A percentile compares a stretch with the other conserved stretches of the same genome.
phyloP scores from a whole-genome alignment of 1,284 basidiomycete species.

The Trichosporon sp. region DNA sequence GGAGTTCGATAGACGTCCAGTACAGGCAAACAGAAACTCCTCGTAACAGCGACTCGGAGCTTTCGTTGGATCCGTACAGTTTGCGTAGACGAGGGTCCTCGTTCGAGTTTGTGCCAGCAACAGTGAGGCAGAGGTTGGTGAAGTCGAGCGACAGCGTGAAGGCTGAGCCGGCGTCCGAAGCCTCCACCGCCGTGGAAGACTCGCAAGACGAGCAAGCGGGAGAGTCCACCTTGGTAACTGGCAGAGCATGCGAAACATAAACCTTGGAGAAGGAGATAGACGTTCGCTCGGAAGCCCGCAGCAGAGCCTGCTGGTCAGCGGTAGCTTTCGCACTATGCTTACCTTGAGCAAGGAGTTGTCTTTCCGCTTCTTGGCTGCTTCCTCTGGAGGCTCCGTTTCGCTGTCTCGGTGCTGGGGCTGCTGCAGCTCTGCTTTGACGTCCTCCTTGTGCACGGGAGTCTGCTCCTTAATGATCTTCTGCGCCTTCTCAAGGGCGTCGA shows the following conservation, averaged over 20 bases:
- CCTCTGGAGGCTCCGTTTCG: not conserved
- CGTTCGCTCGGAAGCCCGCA: slow-evolving; percentile 36
- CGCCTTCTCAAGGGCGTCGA: slow-evolving; percentile 31
- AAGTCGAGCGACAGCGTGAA: slow-evolving; percentile 36
- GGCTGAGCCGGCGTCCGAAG: not conserved
- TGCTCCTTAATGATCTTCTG: slow-evolving; percentile 17
- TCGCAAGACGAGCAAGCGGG: slow-evolving; percentile 14
- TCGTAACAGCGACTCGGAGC: slow-evolving; percentile 28
- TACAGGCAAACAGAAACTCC: slow-evolving; percentile 30
- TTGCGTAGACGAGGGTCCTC: slow-evolving; percentile 38
- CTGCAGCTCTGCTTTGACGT: not conserved
- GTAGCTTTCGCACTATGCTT: not conserved
- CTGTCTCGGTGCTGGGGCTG: not conserved
- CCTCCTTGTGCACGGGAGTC: not conserved
- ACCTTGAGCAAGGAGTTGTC: slow-evolving; percentile 14
- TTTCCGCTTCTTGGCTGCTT: not conserved
- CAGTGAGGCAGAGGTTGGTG: slow-evolving; percentile 18
- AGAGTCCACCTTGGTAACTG: slow-evolving; percentile 15
- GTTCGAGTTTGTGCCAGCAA: slow-evolving; percentile 37
- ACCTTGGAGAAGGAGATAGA: slow-evolving; percentile 27
- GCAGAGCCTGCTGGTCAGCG: slow-evolving; percentile 29
- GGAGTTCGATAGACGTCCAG: slow-evolving; percentile 33
- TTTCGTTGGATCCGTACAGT: slow-evolving; percentile 36
- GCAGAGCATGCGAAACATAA: slow-evolving; percentile 27
- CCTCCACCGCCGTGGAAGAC: not conserved